A percentile compares a stretch with the other conserved stretches of the same genome.
Conservation (phyloP, 148 eudicot genomes). For the Mesembryanthemum crystallinum region DNA sequence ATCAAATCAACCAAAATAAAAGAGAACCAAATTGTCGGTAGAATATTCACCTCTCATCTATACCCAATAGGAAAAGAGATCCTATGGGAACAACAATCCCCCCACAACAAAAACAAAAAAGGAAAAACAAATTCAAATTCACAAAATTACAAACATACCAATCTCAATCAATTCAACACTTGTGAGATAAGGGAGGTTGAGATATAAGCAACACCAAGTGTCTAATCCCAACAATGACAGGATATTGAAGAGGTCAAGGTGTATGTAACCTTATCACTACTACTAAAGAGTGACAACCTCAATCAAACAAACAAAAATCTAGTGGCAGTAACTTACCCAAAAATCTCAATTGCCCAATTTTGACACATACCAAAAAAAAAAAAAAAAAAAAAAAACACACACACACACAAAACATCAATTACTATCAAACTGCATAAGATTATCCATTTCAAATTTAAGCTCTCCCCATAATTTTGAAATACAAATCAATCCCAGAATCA, state of each 20-base stretch:
- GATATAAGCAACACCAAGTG: too few species aligned
- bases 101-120: not conserved
- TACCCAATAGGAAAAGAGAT: constrained; percentile 5
- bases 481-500: constrained; percentile 1
- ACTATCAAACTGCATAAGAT: not conserved
- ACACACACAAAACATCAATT: not conserved
- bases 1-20: constrained; percentile 12
- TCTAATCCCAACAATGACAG: not conserved
- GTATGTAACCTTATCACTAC: not conserved
- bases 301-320: constrained; percentile 11
- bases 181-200: too few species aligned
- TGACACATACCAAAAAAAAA: not conserved
- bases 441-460: not conserved
- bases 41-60: constrained; percentile 31
- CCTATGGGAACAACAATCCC: not conserved
- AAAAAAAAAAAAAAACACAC: not conserved
- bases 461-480: not conserved
- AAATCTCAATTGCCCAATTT: constrained; percentile 6
- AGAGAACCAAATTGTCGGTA: constrained; percentile 23
- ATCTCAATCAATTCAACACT: not conserved
- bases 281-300: not conserved
- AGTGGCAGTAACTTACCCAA: not conserved
- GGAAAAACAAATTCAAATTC: not conserved
- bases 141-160: not conserved
- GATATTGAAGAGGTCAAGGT: not conserved